Percentiles rank a stretch among this genome's conserved stretches.
Conservation (phyloP, 345 rosid species). For the Psidium guajava region DNA sequence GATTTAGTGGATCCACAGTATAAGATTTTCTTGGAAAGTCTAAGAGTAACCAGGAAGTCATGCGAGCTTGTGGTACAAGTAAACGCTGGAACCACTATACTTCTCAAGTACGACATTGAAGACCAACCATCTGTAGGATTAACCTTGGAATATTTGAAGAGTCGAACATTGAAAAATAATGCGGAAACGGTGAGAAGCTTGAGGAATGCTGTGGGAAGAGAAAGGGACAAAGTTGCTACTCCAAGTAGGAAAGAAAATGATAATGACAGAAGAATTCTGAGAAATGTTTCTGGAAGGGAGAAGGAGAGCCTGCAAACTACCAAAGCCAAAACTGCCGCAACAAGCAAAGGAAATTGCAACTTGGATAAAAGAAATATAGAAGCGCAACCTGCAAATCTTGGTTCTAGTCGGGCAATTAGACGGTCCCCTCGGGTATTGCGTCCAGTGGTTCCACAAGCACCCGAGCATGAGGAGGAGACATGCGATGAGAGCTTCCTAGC, state of each 20-base stretch:
- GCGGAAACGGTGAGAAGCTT: background rate
- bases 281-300: background rate
- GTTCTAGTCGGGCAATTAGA: background rate
- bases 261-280: background rate
- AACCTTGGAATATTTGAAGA: background rate
- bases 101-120: slow-evolving; percentile 11
- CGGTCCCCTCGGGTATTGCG: background rate
- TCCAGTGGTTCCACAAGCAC: background rate
- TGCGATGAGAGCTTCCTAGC: slow-evolving; percentile 14
- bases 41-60: slow-evolving; percentile 16
- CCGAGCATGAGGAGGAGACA: background rate
- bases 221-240: background rate
- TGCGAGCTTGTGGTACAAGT: slow-evolving; percentile 11
- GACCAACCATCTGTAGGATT: background rate
- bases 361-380: background rate
- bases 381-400: slow-evolving; percentile 6
- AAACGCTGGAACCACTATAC: background rate
- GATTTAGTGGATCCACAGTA: slow-evolving; percentile 19
- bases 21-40: slow-evolving; percentile 20
- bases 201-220: slow-evolving; percentile 1
- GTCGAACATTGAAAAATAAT: background rate
- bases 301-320: slow-evolving; percentile 4
- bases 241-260: background rate
- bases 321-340: slow-evolving; percentile 1
- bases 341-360: background rate